Conservation (phyloP, 257 asterid genomes). For the Solanum bulbocastanum region DNA sequence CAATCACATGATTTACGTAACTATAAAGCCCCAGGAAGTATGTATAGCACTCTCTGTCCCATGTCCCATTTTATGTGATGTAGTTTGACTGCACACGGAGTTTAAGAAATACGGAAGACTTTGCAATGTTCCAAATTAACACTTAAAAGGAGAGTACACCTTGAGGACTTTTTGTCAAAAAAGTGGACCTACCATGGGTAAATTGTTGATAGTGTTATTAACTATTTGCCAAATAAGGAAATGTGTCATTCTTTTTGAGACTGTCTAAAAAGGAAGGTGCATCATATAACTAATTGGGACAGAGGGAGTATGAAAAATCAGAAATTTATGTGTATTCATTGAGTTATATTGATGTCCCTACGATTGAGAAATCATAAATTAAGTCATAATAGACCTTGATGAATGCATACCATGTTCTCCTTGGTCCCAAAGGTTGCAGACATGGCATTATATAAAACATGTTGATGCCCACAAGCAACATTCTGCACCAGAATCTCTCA, state of each 20-base stretch:
- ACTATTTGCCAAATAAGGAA: not conserved
- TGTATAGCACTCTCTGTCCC: not conserved
- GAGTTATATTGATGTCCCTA: not conserved
- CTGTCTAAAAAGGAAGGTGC: not conserved
- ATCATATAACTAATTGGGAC: not conserved
- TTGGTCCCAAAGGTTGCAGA: slow-evolving; percentile 5
- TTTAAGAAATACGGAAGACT: not conserved
- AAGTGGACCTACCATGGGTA: not conserved
- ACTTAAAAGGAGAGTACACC: not conserved
- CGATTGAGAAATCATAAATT: not conserved
- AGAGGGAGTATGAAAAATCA: not conserved
- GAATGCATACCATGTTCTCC: slow-evolving; percentile 16
- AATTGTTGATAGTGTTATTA: not conserved
- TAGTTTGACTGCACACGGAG: not conserved
- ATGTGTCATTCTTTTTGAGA: not conserved
- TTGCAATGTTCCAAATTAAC: not conserved
- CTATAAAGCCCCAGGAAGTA: not conserved
- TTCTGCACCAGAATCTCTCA: slow-evolving; percentile 5
- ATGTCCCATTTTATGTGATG: not conserved
- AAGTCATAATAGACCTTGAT: slow-evolving; percentile 1
- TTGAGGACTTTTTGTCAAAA: not conserved
- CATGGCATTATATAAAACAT: slow-evolving; percentile 2
- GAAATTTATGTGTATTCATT: not conserved
- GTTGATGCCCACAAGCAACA: slow-evolving; percentile 17
- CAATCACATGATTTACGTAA: not conserved